These are phyloP conservation scores for Brassica cretica DNA, from an alignment of 345 rosid genomes.

Conservation along the genomic window DNA sequence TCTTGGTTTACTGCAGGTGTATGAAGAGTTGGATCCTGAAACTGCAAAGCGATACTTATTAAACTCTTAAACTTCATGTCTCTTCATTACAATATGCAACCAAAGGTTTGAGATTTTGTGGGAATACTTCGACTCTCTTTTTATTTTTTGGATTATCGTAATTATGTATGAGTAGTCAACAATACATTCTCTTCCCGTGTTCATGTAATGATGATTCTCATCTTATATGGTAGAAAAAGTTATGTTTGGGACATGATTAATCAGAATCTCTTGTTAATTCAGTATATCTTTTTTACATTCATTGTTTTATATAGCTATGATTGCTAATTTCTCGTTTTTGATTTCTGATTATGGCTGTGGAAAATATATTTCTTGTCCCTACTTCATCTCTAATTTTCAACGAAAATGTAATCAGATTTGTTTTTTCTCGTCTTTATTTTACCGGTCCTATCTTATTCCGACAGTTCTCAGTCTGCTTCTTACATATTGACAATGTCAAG, in stretches of 20 bases:
- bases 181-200: not conserved
- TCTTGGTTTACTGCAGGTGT: conserved; percentile 48
- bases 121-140: conserved; percentile 8
- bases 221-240: conserved; percentile 11
- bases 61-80: conserved; percentile 23
- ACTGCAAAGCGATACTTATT: conserved; percentile 47
- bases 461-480: conserved; percentile 17
- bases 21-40: conserved; percentile 61
- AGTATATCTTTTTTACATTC: not conserved
- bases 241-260: not conserved
- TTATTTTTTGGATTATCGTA: not conserved
- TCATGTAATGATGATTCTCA: conserved; percentile 23
- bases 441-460: not conserved
- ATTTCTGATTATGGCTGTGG: not conserved
- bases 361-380: not conserved
- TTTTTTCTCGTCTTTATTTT: not conserved
- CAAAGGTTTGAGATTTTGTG: conserved; percentile 12
- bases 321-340: not conserved
- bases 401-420: not conserved
- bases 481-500: conserved; percentile 1
- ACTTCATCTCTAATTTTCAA: not conserved
- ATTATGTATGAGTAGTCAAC: conserved; percentile 25
- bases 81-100: conserved; percentile 12
- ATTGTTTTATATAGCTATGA: not conserved
- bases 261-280: not conserved